A percentile compares a stretch with the other conserved stretches of the same genome.
phyloP scores from a whole-genome alignment of 2,329 filamentous ascomycete genomes.

The Domatiomyces globalis region DNA sequence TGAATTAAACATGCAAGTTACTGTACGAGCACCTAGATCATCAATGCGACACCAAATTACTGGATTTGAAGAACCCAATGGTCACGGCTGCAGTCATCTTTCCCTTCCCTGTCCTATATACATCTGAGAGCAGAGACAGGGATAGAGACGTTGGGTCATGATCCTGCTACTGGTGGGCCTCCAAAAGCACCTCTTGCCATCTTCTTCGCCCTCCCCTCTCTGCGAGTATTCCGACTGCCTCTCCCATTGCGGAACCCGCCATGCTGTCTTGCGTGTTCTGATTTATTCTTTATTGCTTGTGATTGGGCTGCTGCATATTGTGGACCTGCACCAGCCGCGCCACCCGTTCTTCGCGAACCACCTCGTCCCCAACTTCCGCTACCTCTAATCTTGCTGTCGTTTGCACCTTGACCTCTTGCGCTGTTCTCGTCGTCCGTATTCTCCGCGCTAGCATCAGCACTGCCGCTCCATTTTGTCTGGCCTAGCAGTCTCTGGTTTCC shows the following conservation, averaged over 20 bases:
- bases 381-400: conserved; percentile 1
- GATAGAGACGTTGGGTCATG: not conserved
- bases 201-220: conserved; percentile 18
- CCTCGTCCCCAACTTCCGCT: conserved; percentile 8
- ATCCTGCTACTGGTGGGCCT: not conserved
- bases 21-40: no score
- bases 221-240: conserved; percentile 13
- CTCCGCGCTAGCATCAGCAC: conserved; percentile 9
- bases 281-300: not conserved
- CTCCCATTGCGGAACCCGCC: conserved; percentile 7
- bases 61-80: not conserved
- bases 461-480: conserved; percentile 13
- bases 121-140: conserved; percentile 27
- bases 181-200: conserved; percentile 12
- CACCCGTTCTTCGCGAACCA: not conserved
- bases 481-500: conserved; percentile 14
- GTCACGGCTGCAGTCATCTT: not conserved
- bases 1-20: no score
- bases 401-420: conserved; percentile 1
- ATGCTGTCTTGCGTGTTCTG: conserved; percentile 1
- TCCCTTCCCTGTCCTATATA: no score
- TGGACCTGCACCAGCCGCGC: no score
- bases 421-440: conserved; percentile 1
- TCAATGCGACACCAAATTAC: no score
- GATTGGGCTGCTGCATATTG: no score